Evolutionary conservation across 352 stramenopile species (phyloP).

Genomic region (Pythium plurisporium): DNA sequence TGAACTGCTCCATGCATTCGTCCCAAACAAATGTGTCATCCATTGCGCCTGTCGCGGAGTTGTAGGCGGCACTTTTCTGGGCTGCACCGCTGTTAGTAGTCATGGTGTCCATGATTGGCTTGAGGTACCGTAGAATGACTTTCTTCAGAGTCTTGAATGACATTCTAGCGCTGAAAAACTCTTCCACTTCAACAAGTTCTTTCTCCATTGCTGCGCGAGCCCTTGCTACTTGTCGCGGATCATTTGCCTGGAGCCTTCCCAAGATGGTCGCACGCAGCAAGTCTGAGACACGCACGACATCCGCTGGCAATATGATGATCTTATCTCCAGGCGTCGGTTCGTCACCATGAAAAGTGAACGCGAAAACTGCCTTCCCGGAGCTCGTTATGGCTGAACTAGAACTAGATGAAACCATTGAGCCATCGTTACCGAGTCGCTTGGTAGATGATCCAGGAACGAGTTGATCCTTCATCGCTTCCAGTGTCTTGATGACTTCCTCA

Average conservation of each 20-base stretch:
- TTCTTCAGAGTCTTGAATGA: constrained; percentile 21
- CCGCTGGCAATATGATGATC: constrained; percentile 42
- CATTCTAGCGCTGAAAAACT: constrained; percentile 30
- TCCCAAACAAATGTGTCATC: constrained; percentile 40
- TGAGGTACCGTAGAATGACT: constrained; percentile 21
- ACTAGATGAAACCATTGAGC: no score
- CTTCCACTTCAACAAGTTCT: constrained; percentile 33
- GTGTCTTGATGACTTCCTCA: constrained; percentile 12
- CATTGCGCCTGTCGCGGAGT: constrained; percentile 15
- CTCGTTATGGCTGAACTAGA: constrained; percentile 8
- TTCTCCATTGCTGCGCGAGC: constrained; percentile 29
- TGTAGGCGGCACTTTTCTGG: constrained; percentile 32
- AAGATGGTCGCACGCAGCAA: constrained; percentile 43
- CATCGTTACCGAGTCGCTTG: not conserved
- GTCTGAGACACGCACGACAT: constrained; percentile 42
- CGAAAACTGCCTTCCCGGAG: constrained; percentile 26
- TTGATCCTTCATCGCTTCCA: constrained; percentile 10
- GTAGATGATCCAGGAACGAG: not conserved
- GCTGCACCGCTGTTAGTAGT: constrained; percentile 10
- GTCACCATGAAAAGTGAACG: constrained; percentile 30
- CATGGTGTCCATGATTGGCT: constrained; percentile 9
- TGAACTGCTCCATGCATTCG: constrained; percentile 39
- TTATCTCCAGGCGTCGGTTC: constrained; percentile 21
- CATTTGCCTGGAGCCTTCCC: constrained; percentile 43
- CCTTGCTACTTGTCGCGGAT: constrained; percentile 26